Conservation (phyloP, 805 yeast genomes). For the Barnettozyma sucrosica region DNA sequence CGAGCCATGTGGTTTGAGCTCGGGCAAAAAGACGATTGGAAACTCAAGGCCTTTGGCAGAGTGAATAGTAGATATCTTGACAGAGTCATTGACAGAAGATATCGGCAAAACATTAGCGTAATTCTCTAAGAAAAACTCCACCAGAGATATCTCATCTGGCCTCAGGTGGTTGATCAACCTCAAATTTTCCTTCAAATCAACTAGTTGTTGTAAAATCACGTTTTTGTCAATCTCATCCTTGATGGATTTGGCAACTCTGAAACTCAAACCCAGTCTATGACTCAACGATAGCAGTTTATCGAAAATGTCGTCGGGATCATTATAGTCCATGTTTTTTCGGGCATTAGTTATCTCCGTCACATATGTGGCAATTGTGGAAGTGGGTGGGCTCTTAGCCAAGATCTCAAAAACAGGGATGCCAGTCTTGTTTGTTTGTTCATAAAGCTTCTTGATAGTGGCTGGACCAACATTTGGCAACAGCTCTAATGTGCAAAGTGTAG, state of each 20-base stretch:
- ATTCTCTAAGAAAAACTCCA: constrained; percentile 30
- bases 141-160: constrained; percentile 23
- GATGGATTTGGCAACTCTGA: constrained; percentile 10
- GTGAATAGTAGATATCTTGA: constrained; percentile 65
- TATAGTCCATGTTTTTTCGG: constrained; percentile 13
- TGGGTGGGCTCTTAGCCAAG: constrained; percentile 7
- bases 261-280: constrained; percentile 14
- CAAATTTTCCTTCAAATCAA: constrained; percentile 33
- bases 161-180: constrained; percentile 23
- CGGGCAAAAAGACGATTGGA: constrained; percentile 53
- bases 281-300: constrained; percentile 10
- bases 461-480: constrained; percentile 23
- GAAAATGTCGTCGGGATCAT: constrained; percentile 14
- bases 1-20: constrained; percentile 7
- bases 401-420: constrained; percentile 10
- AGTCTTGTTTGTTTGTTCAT: constrained; percentile 5
- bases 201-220: constrained; percentile 25
- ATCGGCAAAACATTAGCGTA: constrained; percentile 28
- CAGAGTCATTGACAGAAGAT: constrained; percentile 25
- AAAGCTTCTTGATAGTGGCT: constrained; percentile 18
- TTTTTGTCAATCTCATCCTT: constrained; percentile 24
- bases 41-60: constrained; percentile 71
- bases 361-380: constrained; percentile 26
- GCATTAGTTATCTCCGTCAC: constrained; percentile 18
- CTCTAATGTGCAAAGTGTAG: constrained; percentile 25